Evolutionary conservation across 768 basidiomycete genomes (phyloP).

Genomic region (Agrocybe chaxingu): DNA sequence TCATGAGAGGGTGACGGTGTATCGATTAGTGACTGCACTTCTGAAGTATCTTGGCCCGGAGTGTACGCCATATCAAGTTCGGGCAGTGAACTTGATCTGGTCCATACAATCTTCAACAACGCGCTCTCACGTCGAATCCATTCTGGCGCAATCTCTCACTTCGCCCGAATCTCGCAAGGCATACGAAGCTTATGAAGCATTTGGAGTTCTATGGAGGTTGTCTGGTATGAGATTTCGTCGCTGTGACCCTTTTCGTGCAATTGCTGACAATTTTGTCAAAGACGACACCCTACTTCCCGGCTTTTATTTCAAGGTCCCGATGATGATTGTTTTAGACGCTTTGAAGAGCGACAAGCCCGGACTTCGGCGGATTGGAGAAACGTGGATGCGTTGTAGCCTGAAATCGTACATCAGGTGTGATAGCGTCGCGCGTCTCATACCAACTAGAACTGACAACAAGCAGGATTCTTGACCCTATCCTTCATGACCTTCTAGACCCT

Average conservation of each 20-base stretch:
- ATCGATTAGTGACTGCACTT: slow-evolving; percentile 64
- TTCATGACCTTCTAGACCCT: slow-evolving; percentile 76
- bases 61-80: slow-evolving; percentile 71
- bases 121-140: slow-evolving; percentile 70
- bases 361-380: slow-evolving; percentile 80
- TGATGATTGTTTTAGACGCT: slow-evolving; percentile 85
- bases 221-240: slow-evolving; percentile 50
- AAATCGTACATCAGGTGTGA: slow-evolving; percentile 85
- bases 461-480: slow-evolving; percentile 88
- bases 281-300: slow-evolving; percentile 85
- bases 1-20: slow-evolving; percentile 52
- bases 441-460: slow-evolving; percentile 1
- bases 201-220: slow-evolving; percentile 90
- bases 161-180: slow-evolving; percentile 45
- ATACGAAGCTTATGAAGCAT: slow-evolving; percentile 73
- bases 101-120: slow-evolving; percentile 56
- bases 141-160: slow-evolving; percentile 70
- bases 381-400: slow-evolving; percentile 95
- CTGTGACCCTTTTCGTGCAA: not conserved
- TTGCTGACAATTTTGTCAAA: slow-evolving; percentile 23
- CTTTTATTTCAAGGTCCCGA: slow-evolving; percentile 76
- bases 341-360: slow-evolving; percentile 73
- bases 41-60: slow-evolving; percentile 70
- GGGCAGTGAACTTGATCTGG: slow-evolving; percentile 84
- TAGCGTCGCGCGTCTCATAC: not conserved